Percentiles rank a stretch among this genome's conserved stretches.
Evolutionary conservation across 768 basidiomycete species (phyloP).

Genomic region (Clavaria fumosa): DNA sequence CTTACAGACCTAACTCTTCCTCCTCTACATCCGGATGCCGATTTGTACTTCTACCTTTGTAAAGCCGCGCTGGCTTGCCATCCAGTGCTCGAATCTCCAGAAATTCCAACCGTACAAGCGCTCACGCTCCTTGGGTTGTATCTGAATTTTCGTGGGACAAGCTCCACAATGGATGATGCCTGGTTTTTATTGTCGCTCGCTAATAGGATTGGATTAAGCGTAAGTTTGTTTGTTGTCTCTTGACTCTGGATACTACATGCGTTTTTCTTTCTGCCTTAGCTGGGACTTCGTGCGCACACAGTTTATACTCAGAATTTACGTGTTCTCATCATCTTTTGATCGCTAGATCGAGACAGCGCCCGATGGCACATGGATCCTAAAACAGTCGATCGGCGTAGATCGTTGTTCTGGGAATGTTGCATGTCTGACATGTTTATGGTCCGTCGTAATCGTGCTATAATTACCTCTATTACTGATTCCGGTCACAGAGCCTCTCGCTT

Average conservation of each 20-base stretch:
- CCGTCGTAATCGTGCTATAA: background rate
- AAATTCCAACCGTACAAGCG: conserved; percentile 53
- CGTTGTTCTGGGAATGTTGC: conserved; percentile 66
- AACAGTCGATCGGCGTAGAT: conserved; percentile 47
- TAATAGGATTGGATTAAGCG: no score
- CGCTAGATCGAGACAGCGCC: conserved; percentile 45
- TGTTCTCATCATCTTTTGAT: background rate
- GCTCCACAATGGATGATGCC: no score
- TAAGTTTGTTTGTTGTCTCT: no score
- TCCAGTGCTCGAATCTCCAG: conserved; percentile 56
- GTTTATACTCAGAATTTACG: no score
- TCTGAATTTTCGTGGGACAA: conserved; percentile 12
- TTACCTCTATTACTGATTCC: background rate
- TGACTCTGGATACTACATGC: no score
- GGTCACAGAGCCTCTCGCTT: conserved; percentile 44
- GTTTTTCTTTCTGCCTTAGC: no score
- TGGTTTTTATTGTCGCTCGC: no score
- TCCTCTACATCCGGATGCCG: conserved; percentile 25
- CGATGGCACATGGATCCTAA: conserved; percentile 48
- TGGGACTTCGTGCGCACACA: no score
- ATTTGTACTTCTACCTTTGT: conserved; percentile 53
- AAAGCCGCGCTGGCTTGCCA: conserved; percentile 51
- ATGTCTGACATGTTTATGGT: conserved; percentile 48
- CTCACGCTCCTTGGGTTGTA: conserved; percentile 55
- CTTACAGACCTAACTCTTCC: conserved; percentile 23